phyloP scores from a whole-genome alignment of 495 filamentous ascomycete genomes.

The Xylaria sp. region DNA sequence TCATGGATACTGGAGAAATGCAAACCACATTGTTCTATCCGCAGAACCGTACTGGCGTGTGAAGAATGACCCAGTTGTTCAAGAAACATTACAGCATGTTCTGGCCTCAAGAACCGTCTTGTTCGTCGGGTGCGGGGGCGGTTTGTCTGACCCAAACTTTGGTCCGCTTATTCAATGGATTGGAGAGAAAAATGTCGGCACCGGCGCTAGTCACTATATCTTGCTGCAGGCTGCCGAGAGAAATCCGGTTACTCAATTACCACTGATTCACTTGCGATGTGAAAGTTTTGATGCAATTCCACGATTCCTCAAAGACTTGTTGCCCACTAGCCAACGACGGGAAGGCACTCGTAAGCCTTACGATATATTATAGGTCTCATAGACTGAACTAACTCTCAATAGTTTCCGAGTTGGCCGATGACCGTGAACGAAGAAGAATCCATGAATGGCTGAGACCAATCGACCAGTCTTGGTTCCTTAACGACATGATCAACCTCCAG shows the following conservation, averaged over 20 bases:
- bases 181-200: conserved; percentile 6
- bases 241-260: conserved; percentile 1
- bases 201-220: background rate
- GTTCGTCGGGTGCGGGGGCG: conserved; percentile 11
- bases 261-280: conserved; percentile 4
- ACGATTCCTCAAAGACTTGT: background rate
- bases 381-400: background rate
- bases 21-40: conserved; percentile 10
- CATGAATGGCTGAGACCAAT: background rate
- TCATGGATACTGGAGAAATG: conserved; percentile 17
- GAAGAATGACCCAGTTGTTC: background rate
- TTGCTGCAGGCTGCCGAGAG: background rate
- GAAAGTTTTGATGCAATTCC: conserved; percentile 5
- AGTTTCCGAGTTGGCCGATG: background rate
- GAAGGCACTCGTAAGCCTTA: conserved; percentile 4
- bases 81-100: conserved; percentile 17
- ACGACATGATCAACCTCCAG: conserved; percentile 14
- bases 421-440: background rate
- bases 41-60: conserved; percentile 10
- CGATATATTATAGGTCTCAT: background rate
- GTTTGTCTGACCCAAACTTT: conserved; percentile 13
- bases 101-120: conserved; percentile 3
- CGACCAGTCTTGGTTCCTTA: conserved; percentile 10
- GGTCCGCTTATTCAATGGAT: conserved; percentile 8
- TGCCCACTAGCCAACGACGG: background rate